Conservation (phyloP, 2,329 filamentous ascomycete species). For the Alternaria tenuissima region DNA sequence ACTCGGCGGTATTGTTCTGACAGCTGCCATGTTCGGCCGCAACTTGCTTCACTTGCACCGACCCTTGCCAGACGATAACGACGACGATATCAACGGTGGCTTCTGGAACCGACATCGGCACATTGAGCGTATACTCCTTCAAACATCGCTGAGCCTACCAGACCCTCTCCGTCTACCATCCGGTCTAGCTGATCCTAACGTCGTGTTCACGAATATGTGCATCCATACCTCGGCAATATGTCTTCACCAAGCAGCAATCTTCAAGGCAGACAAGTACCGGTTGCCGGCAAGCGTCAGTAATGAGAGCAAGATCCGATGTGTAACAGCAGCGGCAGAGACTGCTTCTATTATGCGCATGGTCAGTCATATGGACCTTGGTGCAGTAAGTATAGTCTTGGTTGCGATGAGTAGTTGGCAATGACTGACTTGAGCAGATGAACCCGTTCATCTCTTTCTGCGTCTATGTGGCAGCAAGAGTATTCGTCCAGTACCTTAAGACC, state of each 20-base stretch:
- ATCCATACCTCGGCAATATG: constrained; percentile 97
- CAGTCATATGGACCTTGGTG: constrained; percentile 84
- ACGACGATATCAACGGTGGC: constrained; percentile 86
- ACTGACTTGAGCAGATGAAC: constrained; percentile 73
- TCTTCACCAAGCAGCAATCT: constrained; percentile 97
- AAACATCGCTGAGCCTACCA: constrained; percentile 85
- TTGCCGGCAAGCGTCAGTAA: constrained; percentile 78
- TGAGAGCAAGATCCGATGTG: constrained; percentile 92
- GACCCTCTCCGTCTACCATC: constrained; percentile 78
- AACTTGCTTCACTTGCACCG: constrained; percentile 92
- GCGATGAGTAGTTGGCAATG: background rate
- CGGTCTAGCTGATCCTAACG: constrained; percentile 79
- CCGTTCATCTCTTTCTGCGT: constrained; percentile 95
- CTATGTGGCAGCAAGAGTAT: constrained; percentile 94
- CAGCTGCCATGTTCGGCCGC: constrained; percentile 89
- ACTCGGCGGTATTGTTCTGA: constrained; percentile 80
- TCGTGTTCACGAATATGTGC: constrained; percentile 95
- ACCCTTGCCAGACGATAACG: constrained; percentile 79
- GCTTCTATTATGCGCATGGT: constrained; percentile 95
- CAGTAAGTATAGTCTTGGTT: constrained; percentile 64
- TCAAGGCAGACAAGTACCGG: constrained; percentile 91
- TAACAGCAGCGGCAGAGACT: constrained; percentile 92
- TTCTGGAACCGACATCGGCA: constrained; percentile 95
- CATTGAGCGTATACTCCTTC: constrained; percentile 89
- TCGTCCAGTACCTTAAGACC: constrained; percentile 95